Evolutionary conservation across 140 eudicot genomes (phyloP).

Genomic region (Stevia rebaudiana): DNA sequence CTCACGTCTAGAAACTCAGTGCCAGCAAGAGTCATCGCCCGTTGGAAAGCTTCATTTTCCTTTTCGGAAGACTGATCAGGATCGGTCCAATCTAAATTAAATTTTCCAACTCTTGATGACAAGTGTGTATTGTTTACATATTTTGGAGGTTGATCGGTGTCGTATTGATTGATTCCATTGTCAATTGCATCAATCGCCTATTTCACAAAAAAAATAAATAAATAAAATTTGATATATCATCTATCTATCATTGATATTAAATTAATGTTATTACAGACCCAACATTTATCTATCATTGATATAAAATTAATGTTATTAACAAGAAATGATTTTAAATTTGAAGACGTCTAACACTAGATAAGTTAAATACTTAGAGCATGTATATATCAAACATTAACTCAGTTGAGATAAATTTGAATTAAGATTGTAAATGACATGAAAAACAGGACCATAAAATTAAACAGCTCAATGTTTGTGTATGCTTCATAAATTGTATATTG

Average conservation of each 20-base stretch:
- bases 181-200: slow-evolving; percentile 98
- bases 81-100: slow-evolving; percentile 81
- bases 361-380: not conserved
- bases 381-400: no score
- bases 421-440: not conserved
- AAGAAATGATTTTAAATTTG: not conserved
- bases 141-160: slow-evolving; percentile 72
- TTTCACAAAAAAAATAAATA: slow-evolving; percentile 22
- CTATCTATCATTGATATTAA: not conserved
- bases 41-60: slow-evolving; percentile 78
- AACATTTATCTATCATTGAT: not conserved
- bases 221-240: slow-evolving; percentile 3
- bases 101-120: slow-evolving; percentile 88
- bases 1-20: slow-evolving; percentile 83
- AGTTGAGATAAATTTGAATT: not conserved
- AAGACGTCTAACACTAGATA: not conserved
- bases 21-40: slow-evolving; percentile 88
- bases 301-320: no score
- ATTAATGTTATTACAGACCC: no score
- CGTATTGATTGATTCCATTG: slow-evolving; percentile 90
- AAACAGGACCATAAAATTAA: not conserved
- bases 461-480: not conserved
- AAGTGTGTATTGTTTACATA: slow-evolving; percentile 81
- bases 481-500: not conserved
- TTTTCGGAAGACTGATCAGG: slow-evolving; percentile 89